Evolutionary conservation across 2,329 filamentous ascomycete species (phyloP), one percentile per base, ranked within the genome.

Genomic region (Xylaria sp.): DNA sequence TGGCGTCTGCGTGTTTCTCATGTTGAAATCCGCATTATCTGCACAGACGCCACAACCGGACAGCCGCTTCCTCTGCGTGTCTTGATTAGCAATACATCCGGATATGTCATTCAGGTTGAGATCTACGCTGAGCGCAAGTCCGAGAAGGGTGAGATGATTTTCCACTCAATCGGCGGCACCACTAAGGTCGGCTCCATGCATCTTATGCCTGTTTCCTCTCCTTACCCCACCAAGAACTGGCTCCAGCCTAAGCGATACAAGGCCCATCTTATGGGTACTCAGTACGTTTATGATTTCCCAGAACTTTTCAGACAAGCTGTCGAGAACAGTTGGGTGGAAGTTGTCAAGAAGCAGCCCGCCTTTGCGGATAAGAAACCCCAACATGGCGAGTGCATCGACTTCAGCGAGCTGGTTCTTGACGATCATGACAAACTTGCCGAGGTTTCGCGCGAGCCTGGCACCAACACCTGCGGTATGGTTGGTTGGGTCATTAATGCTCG

Each of bases 211-310:
- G 93, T 98, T 67, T 91, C 88, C 44, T 93, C 93, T 3, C 93
- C 95, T 21, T 99, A 99, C 79, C 90, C 94, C 37, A 97, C 94
- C 74, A 99, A 99, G 88, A 96, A 97, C 79, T 96, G 93, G 84
- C 86, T 99, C 63, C 95, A 99, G 81, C 95, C 95, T 65, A 98
- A 98, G 88, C 89, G 95, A 71, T 98, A 99, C 88, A 97, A 97
- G 89, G 95, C 95, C 69, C 95, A 99, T 77, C 83, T 98, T 65
- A 97, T 99, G 93, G 95, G 95, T 67, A 99, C 95, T 27, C 95
- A 99, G 80, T 99, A 97, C 76, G 95, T 98, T 56, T 99, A 99
- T 77, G 95, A 99, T 79, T 99, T 99, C 90, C 95, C 95, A 29
- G 95, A 99, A 84, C 88, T 99, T 49, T 99, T 99, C 90, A 88